A percentile compares a stretch with the other conserved stretches of the same genome.
phyloP scores from a whole-genome alignment of 1,284 basidiomycete genomes.

The Trametes polyzona region DNA sequence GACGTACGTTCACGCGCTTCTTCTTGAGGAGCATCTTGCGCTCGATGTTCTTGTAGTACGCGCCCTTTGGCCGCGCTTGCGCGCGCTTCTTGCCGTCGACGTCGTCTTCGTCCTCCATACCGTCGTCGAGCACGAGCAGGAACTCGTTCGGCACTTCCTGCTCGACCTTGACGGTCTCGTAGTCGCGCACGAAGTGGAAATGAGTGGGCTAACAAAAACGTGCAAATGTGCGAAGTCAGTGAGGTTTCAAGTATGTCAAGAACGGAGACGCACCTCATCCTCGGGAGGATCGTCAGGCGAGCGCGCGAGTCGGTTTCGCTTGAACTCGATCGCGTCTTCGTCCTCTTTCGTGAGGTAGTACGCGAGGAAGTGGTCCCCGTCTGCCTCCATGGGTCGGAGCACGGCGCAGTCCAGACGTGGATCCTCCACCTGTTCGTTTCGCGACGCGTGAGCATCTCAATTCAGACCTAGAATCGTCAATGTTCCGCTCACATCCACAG shows the following conservation, averaged over 20 bases:
- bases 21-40: constrained; percentile 87
- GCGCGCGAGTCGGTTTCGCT: constrained; percentile 31
- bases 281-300: constrained; percentile 51
- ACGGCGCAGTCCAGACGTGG: constrained; percentile 84
- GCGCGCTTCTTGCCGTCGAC: constrained; percentile 37
- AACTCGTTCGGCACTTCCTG: constrained; percentile 86
- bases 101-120: constrained; percentile 41
- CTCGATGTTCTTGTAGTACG: constrained; percentile 87
- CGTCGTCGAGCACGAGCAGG: constrained; percentile 75
- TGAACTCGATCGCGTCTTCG: constrained; percentile 44
- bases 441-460: constrained; percentile 6
- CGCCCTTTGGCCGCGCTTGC: constrained; percentile 49
- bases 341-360: constrained; percentile 88
- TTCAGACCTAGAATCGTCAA: background rate
- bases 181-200: constrained; percentile 80
- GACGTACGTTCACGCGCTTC: constrained; percentile 75
- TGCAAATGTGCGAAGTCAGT: background rate
- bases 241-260: too few relatives aligned
- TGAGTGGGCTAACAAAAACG: constrained; percentile 69
- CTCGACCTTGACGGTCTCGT: constrained; percentile 83
- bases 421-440: constrained; percentile 65
- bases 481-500: constrained; percentile 55
- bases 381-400: constrained; percentile 83
- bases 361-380: constrained; percentile 87
- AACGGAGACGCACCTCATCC: constrained; percentile 50